A percentile compares a stretch with the other conserved stretches of the same genome.
phyloP scores from a whole-genome alignment of 164 flowering plant genomes.

The Pachysandra terminalis region DNA sequence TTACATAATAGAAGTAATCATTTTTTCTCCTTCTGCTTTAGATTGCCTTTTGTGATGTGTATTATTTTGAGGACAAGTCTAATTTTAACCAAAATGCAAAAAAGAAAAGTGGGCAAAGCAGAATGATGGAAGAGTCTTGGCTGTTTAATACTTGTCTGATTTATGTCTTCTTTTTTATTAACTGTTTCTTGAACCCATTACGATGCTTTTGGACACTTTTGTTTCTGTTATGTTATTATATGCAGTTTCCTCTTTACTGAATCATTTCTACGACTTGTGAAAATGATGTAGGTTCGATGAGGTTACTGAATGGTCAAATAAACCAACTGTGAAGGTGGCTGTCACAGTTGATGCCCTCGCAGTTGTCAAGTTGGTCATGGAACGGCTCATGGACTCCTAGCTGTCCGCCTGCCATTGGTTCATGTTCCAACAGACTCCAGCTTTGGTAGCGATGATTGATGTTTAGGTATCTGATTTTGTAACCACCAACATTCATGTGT shows the following conservation, averaged over 20 bases:
- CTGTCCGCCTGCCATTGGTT: too few relatives aligned
- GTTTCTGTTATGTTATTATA: neutral
- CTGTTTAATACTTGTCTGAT: neutral
- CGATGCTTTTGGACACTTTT: neutral
- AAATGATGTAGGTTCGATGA: conserved; percentile 54
- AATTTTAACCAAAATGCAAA: neutral
- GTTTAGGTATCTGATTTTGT: too few relatives aligned
- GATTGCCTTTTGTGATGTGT: neutral
- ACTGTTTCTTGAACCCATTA: neutral
- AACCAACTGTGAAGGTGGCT: conserved; percentile 87
- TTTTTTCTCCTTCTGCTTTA: neutral
- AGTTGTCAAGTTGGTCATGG: conserved; percentile 68
- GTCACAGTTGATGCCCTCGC: conserved; percentile 84
- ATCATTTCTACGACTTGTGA: neutral
- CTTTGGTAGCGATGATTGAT: too few relatives aligned
- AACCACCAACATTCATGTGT: too few relatives aligned
- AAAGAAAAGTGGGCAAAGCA: neutral
- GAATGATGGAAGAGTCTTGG: neutral
- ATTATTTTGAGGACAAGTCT: neutral
- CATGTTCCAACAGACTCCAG: too few relatives aligned
- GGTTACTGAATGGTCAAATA: conserved; percentile 66
- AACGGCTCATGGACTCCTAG: conserved; percentile 63
- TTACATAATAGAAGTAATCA: too few relatives aligned
- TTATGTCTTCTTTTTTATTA: neutral
- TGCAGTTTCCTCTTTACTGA: too few relatives aligned